Percentiles rank a stretch among this genome's conserved stretches.
phyloP scores from a whole-genome alignment of 192 early-diverging fungal species.

The Coemansia sp. region DNA sequence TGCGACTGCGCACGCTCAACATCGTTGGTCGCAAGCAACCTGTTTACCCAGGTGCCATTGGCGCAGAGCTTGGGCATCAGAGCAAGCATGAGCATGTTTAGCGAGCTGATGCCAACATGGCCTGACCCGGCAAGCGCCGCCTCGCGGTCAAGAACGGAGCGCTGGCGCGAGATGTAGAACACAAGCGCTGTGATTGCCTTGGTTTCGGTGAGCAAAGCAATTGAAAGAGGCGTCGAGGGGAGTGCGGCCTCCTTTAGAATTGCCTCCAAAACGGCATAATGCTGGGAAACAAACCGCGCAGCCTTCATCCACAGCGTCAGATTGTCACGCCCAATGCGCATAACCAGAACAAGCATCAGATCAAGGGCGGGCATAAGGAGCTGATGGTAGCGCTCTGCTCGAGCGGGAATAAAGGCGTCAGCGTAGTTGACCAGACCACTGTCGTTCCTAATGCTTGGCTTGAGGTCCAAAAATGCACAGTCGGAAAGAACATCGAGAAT shows the following conservation, averaged over 20 bases:
- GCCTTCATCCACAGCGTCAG: conserved; percentile 51
- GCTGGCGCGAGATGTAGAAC: conserved; percentile 49
- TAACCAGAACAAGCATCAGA: conserved; percentile 58
- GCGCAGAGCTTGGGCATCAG: conserved; percentile 47
- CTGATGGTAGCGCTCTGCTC: conserved; percentile 63
- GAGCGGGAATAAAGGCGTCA: conserved; percentile 47
- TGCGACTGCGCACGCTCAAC: conserved; percentile 49
- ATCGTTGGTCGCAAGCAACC: conserved; percentile 40
- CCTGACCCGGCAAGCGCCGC: conserved; percentile 39
- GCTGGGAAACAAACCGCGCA: conserved; percentile 47
- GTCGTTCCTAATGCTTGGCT: conserved; percentile 49
- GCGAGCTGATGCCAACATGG: conserved; percentile 43
- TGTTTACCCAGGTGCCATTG: conserved; percentile 28
- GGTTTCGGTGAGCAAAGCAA: conserved; percentile 40
- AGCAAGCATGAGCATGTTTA: conserved; percentile 47
- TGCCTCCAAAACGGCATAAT: conserved; percentile 44
- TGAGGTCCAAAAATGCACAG: conserved; percentile 69
- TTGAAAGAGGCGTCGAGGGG: conserved; percentile 27
- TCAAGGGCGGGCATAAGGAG: conserved; percentile 65
- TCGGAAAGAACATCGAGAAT: conserved; percentile 76
- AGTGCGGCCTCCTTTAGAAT: conserved; percentile 37
- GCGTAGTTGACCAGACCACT: conserved; percentile 14
- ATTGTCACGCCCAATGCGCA: conserved; percentile 51
- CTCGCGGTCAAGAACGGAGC: conserved; percentile 51
- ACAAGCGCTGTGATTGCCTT: conserved; percentile 40